Percentiles rank a stretch among this genome's conserved stretches.
Evolutionary conservation across 331 rosid genomes (phyloP).

Genomic region (Malus hybrid): DNA sequence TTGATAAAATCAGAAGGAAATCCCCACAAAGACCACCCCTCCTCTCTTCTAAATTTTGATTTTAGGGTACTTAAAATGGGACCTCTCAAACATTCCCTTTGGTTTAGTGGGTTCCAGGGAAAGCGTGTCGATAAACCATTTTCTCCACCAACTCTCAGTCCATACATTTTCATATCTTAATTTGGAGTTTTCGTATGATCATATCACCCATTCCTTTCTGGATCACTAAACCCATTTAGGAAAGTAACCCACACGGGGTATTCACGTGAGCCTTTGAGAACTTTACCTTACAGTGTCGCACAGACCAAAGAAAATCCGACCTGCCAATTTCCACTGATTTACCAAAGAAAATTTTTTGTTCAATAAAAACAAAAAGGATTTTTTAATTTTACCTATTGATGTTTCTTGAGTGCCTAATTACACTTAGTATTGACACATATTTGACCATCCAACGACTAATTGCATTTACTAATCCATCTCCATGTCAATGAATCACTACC

Average conservation of each 20-base stretch:
- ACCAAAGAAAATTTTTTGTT: not conserved
- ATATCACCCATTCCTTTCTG: not conserved
- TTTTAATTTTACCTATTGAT: not conserved
- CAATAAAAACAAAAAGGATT: no score
- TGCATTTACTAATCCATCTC: not conserved
- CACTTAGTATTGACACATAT: not conserved
- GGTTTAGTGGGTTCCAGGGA: not conserved
- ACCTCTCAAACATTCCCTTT: conserved; percentile 43
- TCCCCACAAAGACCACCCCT: conserved; percentile 14
- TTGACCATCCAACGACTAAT: no score
- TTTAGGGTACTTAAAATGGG: conserved; percentile 17
- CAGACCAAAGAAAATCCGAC: not conserved
- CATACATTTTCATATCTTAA: not conserved
- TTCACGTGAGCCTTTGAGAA: not conserved
- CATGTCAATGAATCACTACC: not conserved
- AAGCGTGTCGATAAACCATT: conserved; percentile 12
- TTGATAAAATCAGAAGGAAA: conserved; percentile 9
- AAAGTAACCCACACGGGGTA: not conserved
- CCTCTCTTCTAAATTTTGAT: conserved; percentile 23
- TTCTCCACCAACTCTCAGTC: conserved; percentile 18
- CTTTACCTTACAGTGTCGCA: not conserved
- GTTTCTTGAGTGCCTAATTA: not conserved
- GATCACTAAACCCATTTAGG: not conserved
- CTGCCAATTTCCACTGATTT: not conserved
- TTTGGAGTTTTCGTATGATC: not conserved